Evolutionary conservation across 2,329 filamentous ascomycete species (phyloP).

Genomic region (Cladosporium phlei): DNA sequence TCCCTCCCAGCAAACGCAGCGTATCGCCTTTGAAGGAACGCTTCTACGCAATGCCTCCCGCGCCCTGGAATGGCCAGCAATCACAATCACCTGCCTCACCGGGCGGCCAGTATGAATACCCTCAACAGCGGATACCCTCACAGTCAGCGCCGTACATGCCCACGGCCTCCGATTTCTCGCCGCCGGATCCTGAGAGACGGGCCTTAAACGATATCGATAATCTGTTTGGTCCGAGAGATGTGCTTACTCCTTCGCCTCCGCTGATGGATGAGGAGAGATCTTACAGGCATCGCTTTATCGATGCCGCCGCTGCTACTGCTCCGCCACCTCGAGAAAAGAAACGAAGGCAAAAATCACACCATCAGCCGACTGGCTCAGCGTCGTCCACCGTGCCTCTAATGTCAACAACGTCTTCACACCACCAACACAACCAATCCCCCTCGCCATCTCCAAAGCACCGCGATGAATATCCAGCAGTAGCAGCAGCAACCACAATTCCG

Average conservation of each 20-base stretch:
- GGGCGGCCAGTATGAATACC: too few relatives aligned
- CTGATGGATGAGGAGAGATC: too few relatives aligned
- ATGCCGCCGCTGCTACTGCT: too few relatives aligned
- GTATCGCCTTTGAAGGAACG: slow-evolving; percentile 8
- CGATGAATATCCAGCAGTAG: neutral
- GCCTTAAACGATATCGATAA: slow-evolving; percentile 28
- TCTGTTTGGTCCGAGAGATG: slow-evolving; percentile 20
- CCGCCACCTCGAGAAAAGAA: too few relatives aligned
- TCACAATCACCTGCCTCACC: neutral
- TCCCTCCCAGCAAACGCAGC: slow-evolving; percentile 7
- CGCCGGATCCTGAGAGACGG: slow-evolving; percentile 7
- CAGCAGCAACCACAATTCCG: neutral
- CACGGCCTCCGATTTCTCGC: slow-evolving; percentile 10
- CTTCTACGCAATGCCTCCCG: slow-evolving; percentile 7
- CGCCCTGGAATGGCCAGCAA: neutral
- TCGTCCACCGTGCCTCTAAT: slow-evolving; percentile 7
- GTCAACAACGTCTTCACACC: neutral
- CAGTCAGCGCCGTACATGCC: slow-evolving; percentile 4
- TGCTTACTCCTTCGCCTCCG: slow-evolving; percentile 21
- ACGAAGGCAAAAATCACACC: slow-evolving; percentile 3
- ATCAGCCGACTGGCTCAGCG: neutral
- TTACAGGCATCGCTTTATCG: too few relatives aligned
- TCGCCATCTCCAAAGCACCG: slow-evolving; percentile 11
- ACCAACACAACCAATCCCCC: neutral
- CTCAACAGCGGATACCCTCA: too few relatives aligned